phyloP scores from a whole-genome alignment of 2,329 filamentous ascomycete species.

The Arthrocladium fulminans region DNA sequence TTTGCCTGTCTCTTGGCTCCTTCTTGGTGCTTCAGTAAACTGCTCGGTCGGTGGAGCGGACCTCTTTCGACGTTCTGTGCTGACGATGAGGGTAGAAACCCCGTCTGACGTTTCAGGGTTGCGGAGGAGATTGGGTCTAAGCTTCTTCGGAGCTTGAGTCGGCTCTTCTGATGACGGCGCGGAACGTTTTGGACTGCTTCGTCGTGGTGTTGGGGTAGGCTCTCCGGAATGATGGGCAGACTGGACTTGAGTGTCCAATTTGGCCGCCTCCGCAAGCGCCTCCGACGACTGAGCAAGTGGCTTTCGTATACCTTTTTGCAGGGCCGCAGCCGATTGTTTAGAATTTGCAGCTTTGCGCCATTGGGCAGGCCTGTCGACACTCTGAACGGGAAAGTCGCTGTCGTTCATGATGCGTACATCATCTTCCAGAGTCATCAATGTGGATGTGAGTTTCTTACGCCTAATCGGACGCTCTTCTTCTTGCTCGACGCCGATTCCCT shows the following conservation, averaged over 20 bases:
- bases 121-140: background rate
- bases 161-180: background rate
- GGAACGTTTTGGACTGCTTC: background rate
- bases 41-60: background rate
- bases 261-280: background rate
- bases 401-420: background rate
- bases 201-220: background rate
- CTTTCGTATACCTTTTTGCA: background rate
- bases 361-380: background rate
- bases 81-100: background rate
- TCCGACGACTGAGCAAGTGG: background rate
- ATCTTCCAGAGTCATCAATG: background rate
- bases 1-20: background rate
- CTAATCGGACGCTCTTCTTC: background rate
- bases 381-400: background rate
- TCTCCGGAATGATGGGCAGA: background rate
- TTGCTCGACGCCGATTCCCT: background rate
- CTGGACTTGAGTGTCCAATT: background rate
- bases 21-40: background rate
- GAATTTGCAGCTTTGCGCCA: background rate
- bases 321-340: background rate
- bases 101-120: background rate
- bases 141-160: background rate
- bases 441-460: background rate
- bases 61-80: background rate